phyloP scores from a whole-genome alignment of 352 stramenopile species.

The Phytophthora crassamura region DNA sequence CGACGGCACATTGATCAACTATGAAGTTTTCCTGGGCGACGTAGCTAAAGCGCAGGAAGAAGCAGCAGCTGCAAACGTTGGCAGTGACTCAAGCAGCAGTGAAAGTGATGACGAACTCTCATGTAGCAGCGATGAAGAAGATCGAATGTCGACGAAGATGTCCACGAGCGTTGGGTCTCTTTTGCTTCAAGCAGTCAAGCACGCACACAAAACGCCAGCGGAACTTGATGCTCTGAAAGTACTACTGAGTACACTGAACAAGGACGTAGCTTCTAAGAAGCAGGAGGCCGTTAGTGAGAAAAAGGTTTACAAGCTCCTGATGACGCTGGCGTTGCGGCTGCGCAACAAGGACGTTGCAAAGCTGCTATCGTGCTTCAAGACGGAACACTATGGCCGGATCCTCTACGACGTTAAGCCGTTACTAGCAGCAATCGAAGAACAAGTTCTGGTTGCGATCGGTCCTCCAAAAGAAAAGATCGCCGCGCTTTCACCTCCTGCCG shows the following conservation, averaged over 20 bases:
- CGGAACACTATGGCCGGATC: conserved; percentile 32
- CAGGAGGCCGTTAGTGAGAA: conserved; percentile 53
- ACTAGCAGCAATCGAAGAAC: conserved; percentile 39
- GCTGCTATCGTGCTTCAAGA: conserved; percentile 49
- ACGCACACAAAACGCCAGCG: conserved; percentile 37
- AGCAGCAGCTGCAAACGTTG: conserved; percentile 3
- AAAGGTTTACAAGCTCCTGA: conserved; percentile 69
- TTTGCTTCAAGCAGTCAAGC: conserved; percentile 47
- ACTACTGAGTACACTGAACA: conserved; percentile 27
- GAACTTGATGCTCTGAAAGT: conserved; percentile 47
- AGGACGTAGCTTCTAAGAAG: conserved; percentile 32
- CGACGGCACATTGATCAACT: conserved; percentile 48
- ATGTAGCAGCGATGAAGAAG: conserved; percentile 52
- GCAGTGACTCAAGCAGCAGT: conserved; percentile 36
- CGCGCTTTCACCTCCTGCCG: not conserved
- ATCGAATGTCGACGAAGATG: conserved; percentile 28
- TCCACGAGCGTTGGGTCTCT: conserved; percentile 32
- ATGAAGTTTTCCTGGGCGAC: conserved; percentile 59
- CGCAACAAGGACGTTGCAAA: conserved; percentile 57
- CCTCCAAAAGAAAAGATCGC: conserved; percentile 20
- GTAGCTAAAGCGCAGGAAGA: conserved; percentile 46
- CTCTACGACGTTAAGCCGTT: conserved; percentile 46
- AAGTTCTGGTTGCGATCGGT: conserved; percentile 31
- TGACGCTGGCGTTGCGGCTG: conserved; percentile 49
- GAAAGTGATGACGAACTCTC: conserved; percentile 44